Conservation (phyloP, 495 filamentous ascomycete species). For the Annulohypoxylon maeteangense region DNA sequence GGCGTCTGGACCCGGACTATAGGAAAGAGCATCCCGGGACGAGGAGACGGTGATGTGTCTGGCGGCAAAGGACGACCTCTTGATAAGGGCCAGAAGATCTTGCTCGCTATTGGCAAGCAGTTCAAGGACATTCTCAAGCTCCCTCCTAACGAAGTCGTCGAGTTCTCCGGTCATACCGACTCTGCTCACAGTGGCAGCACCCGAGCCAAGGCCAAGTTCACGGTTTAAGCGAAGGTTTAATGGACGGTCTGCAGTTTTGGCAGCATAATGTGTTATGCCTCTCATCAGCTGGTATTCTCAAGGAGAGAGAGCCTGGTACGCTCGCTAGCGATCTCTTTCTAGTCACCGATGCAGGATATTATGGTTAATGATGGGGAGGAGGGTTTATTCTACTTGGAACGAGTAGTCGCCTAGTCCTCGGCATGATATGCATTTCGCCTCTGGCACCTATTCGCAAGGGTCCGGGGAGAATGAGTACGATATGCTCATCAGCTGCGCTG, state of each 20-base stretch:
- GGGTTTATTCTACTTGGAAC: not conserved
- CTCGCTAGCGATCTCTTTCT: not conserved
- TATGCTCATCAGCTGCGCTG: constrained; percentile 13
- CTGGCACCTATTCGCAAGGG: not conserved
- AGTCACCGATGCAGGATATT: not conserved
- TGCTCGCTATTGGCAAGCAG: constrained; percentile 81
- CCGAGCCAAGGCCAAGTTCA: constrained; percentile 92
- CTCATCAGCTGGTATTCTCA: not conserved
- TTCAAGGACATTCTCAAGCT: constrained; percentile 93
- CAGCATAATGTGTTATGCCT: constrained; percentile 6
- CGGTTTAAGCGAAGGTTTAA: constrained; percentile 66
- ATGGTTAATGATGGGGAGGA: constrained; percentile 12
- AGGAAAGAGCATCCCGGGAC: constrained; percentile 80
- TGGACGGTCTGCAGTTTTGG: not conserved
- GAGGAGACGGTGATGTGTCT: constrained; percentile 74
- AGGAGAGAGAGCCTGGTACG: not conserved
- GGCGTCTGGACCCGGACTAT: constrained; percentile 92
- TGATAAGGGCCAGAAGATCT: constrained; percentile 84
- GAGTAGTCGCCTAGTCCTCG: not conserved
- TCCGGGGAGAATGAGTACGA: constrained; percentile 16
- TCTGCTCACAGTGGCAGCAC: constrained; percentile 91
- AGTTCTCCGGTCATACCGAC: constrained; percentile 97
- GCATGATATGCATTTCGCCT: constrained; percentile 20
- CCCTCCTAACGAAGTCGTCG: constrained; percentile 76
- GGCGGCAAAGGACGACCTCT: constrained; percentile 74